Percentiles rank a stretch among this genome's conserved stretches.
Evolutionary conservation across 352 stramenopile genomes (phyloP).

Genomic region (Pythium utonaiense): DNA sequence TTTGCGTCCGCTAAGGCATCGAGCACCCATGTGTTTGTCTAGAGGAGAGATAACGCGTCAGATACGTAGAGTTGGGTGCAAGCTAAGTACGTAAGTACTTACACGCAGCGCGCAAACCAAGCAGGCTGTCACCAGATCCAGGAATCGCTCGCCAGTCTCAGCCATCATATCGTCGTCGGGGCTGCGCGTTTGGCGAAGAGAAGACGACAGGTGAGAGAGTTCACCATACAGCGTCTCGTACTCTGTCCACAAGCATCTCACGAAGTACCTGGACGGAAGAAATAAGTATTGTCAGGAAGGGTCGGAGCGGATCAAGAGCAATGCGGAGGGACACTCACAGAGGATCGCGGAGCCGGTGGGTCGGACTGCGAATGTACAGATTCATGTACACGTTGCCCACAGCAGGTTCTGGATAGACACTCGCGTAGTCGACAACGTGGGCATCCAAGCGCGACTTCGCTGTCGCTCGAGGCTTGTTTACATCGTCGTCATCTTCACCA

Average conservation of each 20-base stretch:
- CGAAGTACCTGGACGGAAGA: conserved; percentile 54
- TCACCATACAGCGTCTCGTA: conserved; percentile 73
- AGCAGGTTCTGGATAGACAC: conserved; percentile 63
- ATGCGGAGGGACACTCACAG: conserved; percentile 60
- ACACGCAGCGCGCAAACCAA: conserved; percentile 75
- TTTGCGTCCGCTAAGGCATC: conserved; percentile 51
- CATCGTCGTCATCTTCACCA: conserved; percentile 16
- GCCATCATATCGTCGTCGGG: conserved; percentile 61
- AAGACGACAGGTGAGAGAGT: conserved; percentile 60
- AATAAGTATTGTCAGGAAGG: no score
- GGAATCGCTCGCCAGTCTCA: conserved; percentile 58
- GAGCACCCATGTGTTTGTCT: conserved; percentile 69
- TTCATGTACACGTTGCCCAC: conserved; percentile 90
- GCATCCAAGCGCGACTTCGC: conserved; percentile 43
- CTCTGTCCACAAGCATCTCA: conserved; percentile 72
- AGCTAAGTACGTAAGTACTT: conserved; percentile 20
- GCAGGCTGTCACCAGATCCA: conserved; percentile 76
- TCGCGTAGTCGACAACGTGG: conserved; percentile 73
- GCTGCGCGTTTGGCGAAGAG: conserved; percentile 56
- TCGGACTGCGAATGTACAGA: conserved; percentile 92
- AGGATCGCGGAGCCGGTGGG: conserved; percentile 89
- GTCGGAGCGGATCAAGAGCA: no score
- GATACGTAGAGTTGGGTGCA: no score
- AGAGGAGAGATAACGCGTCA: neutral
- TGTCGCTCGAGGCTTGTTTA: conserved; percentile 2